These are phyloP conservation scores for Oryza meyeriana DNA, from an alignment of 176 grass and related monocot genomes.

Conservation along the genomic window DNA sequence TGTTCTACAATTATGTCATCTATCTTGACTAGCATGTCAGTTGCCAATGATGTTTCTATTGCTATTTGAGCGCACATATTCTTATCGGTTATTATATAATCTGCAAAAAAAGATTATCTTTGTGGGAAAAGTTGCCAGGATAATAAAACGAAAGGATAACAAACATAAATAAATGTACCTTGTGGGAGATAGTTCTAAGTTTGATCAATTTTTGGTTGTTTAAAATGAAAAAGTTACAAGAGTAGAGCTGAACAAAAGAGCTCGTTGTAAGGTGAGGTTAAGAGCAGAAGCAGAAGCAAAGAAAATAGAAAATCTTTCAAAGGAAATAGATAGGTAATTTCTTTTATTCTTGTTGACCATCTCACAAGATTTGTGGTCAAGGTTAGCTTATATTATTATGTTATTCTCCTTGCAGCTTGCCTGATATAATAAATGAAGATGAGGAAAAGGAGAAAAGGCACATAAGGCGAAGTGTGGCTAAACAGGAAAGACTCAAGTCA, in stretches of 20 bases:
- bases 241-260: conserved; percentile 79
- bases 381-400: not conserved
- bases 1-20: no score
- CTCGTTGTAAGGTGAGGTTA: conserved; percentile 74
- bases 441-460: conserved; percentile 74
- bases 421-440: conserved; percentile 79
- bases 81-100: no score
- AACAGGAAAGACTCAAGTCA: conserved; percentile 70
- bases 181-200: no score
- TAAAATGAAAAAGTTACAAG: conserved; percentile 84
- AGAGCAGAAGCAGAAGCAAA: conserved; percentile 62
- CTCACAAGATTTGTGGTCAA: not conserved
- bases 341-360: conserved; percentile 17
- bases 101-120: no score
- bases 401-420: conserved; percentile 48
- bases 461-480: conserved; percentile 51
- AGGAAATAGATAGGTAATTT: conserved; percentile 86
- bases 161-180: no score
- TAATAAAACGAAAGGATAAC: no score
- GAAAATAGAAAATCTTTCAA: conserved; percentile 60
- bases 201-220: no score
- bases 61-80: no score
- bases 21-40: no score
- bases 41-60: no score
- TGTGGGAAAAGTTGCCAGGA: no score